Base-by-base conservation (phyloP, 805 yeast species). In the Starmerella sirachaensis region DNA sequence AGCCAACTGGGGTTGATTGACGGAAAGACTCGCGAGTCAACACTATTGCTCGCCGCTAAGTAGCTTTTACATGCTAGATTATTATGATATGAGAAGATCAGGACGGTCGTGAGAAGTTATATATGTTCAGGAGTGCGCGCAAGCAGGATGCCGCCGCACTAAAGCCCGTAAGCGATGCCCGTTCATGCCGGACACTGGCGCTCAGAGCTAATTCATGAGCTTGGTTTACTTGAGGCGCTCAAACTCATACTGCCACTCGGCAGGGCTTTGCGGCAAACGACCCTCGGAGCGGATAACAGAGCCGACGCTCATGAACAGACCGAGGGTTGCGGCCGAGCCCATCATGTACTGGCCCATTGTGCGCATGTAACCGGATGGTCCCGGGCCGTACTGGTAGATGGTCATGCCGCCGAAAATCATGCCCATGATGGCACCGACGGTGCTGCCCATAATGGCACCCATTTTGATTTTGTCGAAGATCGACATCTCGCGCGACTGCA, bases 271-370 rank as follows among this genome's bases (percentile, higher is more conserved):
- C 17, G 47, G 47, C 9, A 24, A 14, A 29, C 35, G 27, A 12
- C 35, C 39, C 18, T 60, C 63, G 14, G 60, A 53, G 33, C 64
- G 55, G 39, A 60, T 60, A 18, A 60, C 60, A n/a, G 94, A 82
- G 26, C 98, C 97, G 49, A 88, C 80, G 30, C 93, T 80, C 97
- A 88, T 86, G 61, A 88, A 84, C 51, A 88, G 70, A 28, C 96
- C 96, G 61, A 91, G 88, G 9, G 96, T 88, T 33, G 93, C 95
- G 2, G 94, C 95, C 5, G 95, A 83, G 38, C 96, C 96, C 53
- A 80, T 78, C 62, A 91, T 86, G 62, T 86, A 91, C 63, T 88
- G 94, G 40, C 98, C 97, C 55, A 91, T 65, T 1, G 96, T 88
- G 64, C 94, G 78, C 77, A 91, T 81, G 40, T 83, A 83, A 40